Evolutionary conservation across 164 flowering plant species (phyloP).

Genomic region (Chloranthus sessilifolius): DNA sequence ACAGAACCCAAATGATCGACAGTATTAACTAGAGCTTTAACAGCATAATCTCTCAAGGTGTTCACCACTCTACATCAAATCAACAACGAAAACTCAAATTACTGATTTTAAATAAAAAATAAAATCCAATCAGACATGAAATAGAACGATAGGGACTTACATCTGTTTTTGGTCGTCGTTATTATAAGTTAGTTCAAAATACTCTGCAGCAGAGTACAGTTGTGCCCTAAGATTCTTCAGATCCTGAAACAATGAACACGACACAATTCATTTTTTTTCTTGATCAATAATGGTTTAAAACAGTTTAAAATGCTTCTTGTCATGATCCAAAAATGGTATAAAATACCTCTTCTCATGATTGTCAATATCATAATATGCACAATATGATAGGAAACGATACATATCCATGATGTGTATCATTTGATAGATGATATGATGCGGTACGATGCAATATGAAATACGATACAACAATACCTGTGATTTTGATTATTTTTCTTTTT

Average conservation of each 20-base stretch:
- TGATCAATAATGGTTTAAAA: no score
- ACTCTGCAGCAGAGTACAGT: slow-evolving; percentile 91
- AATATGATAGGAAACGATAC: no score
- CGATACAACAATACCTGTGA: no score
- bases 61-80: slow-evolving; percentile 58
- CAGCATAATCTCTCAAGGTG: slow-evolving; percentile 80
- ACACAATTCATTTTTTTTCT: no score
- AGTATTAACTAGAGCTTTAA: slow-evolving; percentile 86
- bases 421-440: background rate
- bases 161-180: slow-evolving; percentile 76
- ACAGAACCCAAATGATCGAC: slow-evolving; percentile 94
- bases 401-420: no score
- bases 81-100: background rate
- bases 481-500: no score
- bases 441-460: background rate
- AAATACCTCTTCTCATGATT: no score
- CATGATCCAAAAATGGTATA: no score
- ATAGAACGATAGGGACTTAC: slow-evolving; percentile 37
- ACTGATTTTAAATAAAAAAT: no score
- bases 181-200: slow-evolving; percentile 78
- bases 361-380: no score
- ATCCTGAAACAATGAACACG: slow-evolving; percentile 55
- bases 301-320: no score
- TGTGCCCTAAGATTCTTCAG: slow-evolving; percentile 83
- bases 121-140: background rate